Percentiles rank a stretch among this genome's conserved stretches.
These are phyloP conservation scores for Cyclotella cryptica DNA, from an alignment of 108 stramenopile genomes.

Conservation along the genomic window DNA sequence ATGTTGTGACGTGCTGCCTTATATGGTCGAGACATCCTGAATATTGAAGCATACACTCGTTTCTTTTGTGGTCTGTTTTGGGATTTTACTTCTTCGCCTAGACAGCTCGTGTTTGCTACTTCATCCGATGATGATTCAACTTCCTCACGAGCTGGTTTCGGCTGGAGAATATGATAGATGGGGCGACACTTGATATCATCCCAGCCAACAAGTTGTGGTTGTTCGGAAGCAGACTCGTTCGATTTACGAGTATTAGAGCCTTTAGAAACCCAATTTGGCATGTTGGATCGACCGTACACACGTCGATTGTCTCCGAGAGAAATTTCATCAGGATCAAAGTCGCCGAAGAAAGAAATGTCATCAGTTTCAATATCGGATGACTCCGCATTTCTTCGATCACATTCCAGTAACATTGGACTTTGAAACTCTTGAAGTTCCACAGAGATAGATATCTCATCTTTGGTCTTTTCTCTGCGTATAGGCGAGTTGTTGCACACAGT, in stretches of 20 bases:
- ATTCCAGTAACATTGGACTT: conserved; percentile 14
- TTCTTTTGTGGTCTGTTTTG: conserved; percentile 12
- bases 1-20: conserved; percentile 20
- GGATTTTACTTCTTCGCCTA: background rate
- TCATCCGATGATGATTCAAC: background rate
- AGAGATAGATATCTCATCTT: too few relatives aligned
- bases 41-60: conserved; percentile 27
- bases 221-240: background rate
- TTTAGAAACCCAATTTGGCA: conserved; percentile 36
- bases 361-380: background rate
- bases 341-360: background rate
- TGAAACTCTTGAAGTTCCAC: background rate
- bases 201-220: conserved; percentile 23
- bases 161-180: conserved; percentile 20
- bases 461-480: background rate
- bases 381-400: background rate
- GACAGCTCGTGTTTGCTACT: background rate
- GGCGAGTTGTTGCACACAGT: background rate
- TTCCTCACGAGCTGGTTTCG: background rate
- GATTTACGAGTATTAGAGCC: background rate
- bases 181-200: conserved; percentile 34
- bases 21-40: conserved; percentile 22
- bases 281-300: conserved; percentile 30
- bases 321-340: background rate
- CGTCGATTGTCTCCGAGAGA: conserved; percentile 25